Conservation (phyloP, 208 protist genomes). For the Trypanosoma melophagium region DNA sequence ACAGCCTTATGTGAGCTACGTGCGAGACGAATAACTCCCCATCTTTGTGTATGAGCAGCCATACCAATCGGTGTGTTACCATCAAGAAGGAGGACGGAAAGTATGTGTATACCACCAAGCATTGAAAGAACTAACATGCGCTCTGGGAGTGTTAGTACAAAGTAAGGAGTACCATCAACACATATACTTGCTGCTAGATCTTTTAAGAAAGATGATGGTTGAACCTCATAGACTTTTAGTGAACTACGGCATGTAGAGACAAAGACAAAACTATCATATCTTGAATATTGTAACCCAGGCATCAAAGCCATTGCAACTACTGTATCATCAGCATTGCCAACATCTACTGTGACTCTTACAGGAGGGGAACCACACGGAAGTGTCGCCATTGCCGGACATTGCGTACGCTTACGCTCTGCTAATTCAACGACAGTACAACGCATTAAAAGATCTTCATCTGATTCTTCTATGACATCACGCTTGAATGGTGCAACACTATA, state of each 20-base stretch:
- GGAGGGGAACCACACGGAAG: slow-evolving; percentile 14
- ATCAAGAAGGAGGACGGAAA: background rate
- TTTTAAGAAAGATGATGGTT: background rate
- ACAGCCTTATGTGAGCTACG: slow-evolving; percentile 1
- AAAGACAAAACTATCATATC: slow-evolving; percentile 20
- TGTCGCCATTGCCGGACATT: background rate
- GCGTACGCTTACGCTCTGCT: slow-evolving; percentile 20
- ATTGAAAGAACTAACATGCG: slow-evolving; percentile 14
- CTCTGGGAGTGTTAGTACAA: slow-evolving; percentile 14
- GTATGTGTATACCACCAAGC: slow-evolving; percentile 7
- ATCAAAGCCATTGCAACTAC: slow-evolving; percentile 18
- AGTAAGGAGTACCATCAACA: slow-evolving; percentile 20
- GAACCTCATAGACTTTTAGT: slow-evolving; percentile 5
- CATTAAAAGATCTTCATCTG: slow-evolving; percentile 40
- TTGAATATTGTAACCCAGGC: background rate
- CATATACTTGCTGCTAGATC: background rate
- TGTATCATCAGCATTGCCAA: slow-evolving; percentile 20
- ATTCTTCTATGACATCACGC: slow-evolving; percentile 24
- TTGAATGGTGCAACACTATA: slow-evolving; percentile 18
- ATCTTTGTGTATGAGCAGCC: background rate
- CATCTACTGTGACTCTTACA: slow-evolving; percentile 16
- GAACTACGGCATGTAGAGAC: background rate
- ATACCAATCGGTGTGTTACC: background rate
- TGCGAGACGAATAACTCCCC: slow-evolving; percentile 10
- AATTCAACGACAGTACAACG: slow-evolving; percentile 32